These are phyloP conservation scores for Lodderomyces metapsilosis DNA, from an alignment of 1,139 yeast species.

Conservation along the genomic window DNA sequence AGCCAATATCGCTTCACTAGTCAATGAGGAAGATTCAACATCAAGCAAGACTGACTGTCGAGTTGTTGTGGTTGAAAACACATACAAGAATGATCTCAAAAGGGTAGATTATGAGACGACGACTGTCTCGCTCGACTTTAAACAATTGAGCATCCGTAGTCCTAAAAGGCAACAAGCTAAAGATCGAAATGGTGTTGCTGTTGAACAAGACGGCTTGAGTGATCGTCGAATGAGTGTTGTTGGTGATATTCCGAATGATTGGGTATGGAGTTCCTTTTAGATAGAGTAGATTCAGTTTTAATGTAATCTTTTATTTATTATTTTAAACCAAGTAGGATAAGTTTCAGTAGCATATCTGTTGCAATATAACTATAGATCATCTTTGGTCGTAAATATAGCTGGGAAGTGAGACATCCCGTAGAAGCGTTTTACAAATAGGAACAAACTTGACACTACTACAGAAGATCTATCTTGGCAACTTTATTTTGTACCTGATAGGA, in stretches of 20 bases:
- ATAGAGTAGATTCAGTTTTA: too few relatives aligned
- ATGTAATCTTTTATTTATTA: too few relatives aligned
- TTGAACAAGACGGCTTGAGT: background rate
- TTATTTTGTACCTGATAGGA: too few relatives aligned
- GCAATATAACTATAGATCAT: too few relatives aligned
- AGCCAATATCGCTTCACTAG: conserved; percentile 15
- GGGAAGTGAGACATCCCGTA: too few relatives aligned
- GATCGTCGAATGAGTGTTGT: conserved; percentile 10
- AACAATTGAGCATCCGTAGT: background rate
- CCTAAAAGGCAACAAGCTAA: background rate
- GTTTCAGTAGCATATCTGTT: too few relatives aligned
- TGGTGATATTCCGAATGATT: conserved; percentile 34
- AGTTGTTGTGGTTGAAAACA: conserved; percentile 37
- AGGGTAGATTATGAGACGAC: background rate
- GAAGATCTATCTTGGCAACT: too few relatives aligned
- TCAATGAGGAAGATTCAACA: conserved; percentile 10
- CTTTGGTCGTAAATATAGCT: too few relatives aligned
- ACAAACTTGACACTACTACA: too few relatives aligned
- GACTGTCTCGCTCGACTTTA: background rate
- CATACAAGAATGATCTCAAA: conserved; percentile 22
- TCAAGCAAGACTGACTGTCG: background rate
- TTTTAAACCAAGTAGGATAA: too few relatives aligned
- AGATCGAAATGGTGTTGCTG: background rate
- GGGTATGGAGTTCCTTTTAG: conserved; percentile 51
- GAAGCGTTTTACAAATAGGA: too few relatives aligned